Conservation (phyloP, 2,329 filamentous ascomycete genomes). For the Parasarocladium wereldwijsianum region DNA sequence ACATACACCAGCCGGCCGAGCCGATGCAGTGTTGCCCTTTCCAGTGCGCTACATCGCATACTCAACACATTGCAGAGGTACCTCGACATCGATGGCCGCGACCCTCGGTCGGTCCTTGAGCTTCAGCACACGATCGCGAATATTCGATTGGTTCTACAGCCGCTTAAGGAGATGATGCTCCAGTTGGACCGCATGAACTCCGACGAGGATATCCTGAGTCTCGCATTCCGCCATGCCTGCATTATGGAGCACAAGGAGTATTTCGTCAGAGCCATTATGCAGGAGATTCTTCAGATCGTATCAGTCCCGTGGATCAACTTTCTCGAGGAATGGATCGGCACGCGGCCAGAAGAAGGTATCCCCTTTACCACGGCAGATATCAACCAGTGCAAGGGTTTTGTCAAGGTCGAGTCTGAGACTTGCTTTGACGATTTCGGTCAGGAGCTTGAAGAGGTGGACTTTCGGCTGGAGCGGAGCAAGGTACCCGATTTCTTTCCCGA, state of each 20-base stretch:
- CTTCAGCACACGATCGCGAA: conserved; percentile 35
- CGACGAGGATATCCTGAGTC: conserved; percentile 48
- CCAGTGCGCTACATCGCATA: conserved; percentile 30
- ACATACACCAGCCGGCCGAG: conserved; percentile 29
- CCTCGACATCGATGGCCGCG: conserved; percentile 26
- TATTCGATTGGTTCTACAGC: conserved; percentile 30
- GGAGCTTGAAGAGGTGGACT: conserved; percentile 43
- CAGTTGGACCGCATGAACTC: conserved; percentile 26
- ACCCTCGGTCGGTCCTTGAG: conserved; percentile 33
- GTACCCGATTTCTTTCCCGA: conserved; percentile 58
- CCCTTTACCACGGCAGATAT: conserved; percentile 31
- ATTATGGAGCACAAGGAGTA: conserved; percentile 47
- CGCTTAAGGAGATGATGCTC: conserved; percentile 35
- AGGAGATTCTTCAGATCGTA: conserved; percentile 49
- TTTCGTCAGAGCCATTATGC: conserved; percentile 47
- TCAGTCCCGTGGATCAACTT: conserved; percentile 53
- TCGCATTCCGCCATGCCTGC: conserved; percentile 46
- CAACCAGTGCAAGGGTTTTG: conserved; percentile 39
- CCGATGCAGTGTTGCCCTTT: conserved; percentile 35
- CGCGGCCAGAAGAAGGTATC: conserved; percentile 41
- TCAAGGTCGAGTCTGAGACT: conserved; percentile 39
- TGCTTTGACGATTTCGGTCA: conserved; percentile 45
- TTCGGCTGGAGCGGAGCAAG: conserved; percentile 44
- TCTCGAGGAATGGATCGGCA: conserved; percentile 61
- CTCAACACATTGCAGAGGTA: conserved; percentile 33